Base-by-base conservation (phyloP, 164 flowering plant species). In the Platanus orientalis region DNA sequence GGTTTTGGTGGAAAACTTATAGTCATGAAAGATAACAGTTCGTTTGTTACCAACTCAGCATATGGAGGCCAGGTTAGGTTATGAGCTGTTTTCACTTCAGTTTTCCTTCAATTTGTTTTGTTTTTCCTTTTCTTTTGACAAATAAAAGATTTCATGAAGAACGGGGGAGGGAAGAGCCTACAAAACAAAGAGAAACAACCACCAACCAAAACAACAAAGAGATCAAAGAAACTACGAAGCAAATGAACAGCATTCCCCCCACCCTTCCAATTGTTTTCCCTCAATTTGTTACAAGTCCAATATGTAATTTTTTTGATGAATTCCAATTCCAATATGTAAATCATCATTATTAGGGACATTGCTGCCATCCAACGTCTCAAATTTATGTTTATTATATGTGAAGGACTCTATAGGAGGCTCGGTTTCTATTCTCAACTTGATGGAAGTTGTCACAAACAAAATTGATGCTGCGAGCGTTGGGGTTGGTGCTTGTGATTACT, bases 1-100 rank as follows among this genome's bases (percentile, higher is more conserved):
- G 96, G 92, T 3, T 89, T 89, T 78, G 96, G 96, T 57, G 96
- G 96, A 60, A 89, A 86, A 69, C 84, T 89, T 24, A 74, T 89
- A 49, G 79, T 84, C 26, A 76, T 83, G 84, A 89, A 83, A 72
- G 78, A 79, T 66, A 66, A 6, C 28, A 67, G 52, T 68, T 64
- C 78, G 65, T 49, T 60, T 61, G 63, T 60, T 11, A 42, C 60
- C n/a, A 80, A 59, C 28, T 75, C 80, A 25, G 71, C 79, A 26
- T 73, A 60, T 70, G 83, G 74, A 55, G 75, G 63, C 66, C 88
- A 89, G 90, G 92, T 89, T 54, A 58, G 75, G 29, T 54, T 54
- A 14, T 45, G 26, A 26, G n/a, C 40, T 27, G 12, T 16, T 20
- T 5, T 45, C 12, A 36, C 42, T 17, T 45, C 12, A 45, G 20